Evolutionary conservation across 805 yeast species (phyloP).

Genomic region (Ogataea ramenticola): DNA sequence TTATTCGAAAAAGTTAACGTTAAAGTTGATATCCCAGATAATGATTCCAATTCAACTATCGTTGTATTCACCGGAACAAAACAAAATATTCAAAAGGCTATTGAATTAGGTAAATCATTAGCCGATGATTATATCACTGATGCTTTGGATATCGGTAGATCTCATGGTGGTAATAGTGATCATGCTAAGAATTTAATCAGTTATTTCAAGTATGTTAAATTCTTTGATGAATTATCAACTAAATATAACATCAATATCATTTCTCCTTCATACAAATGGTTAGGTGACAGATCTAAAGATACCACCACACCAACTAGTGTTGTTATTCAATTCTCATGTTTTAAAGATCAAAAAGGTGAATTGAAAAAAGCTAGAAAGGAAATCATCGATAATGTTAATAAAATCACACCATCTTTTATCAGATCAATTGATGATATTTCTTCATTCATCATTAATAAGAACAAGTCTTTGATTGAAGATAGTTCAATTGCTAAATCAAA

Average conservation of each 20-base stretch:
- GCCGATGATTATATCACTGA: constrained; percentile 57
- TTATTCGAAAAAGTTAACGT: constrained; percentile 51
- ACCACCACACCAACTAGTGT: constrained; percentile 33
- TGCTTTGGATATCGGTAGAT: constrained; percentile 74
- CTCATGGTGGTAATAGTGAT: constrained; percentile 70
- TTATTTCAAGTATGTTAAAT: constrained; percentile 48
- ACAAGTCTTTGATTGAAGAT: constrained; percentile 29
- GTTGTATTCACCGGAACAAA: constrained; percentile 61
- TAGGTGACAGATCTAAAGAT: constrained; percentile 25
- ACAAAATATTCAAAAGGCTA: constrained; percentile 51
- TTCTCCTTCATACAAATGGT: constrained; percentile 37
- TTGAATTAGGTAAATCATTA: constrained; percentile 49
- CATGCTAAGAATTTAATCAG: constrained; percentile 77
- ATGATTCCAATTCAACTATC: constrained; percentile 31
- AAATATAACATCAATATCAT: constrained; percentile 35
- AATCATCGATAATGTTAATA: constrained; percentile 67
- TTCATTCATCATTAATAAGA: constrained; percentile 38
- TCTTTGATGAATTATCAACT: constrained; percentile 37
- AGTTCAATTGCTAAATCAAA: constrained; percentile 34
- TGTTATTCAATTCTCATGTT: constrained; percentile 55
- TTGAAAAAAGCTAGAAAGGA: constrained; percentile 60
- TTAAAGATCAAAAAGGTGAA: constrained; percentile 35
- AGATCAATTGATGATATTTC: constrained; percentile 57
- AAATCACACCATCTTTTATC: constrained; percentile 60
- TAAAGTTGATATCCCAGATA: constrained; percentile 45